Evolutionary conservation across 2,329 filamentous ascomycete genomes (phyloP).

Genomic region (Dothideomycetes sp.): DNA sequence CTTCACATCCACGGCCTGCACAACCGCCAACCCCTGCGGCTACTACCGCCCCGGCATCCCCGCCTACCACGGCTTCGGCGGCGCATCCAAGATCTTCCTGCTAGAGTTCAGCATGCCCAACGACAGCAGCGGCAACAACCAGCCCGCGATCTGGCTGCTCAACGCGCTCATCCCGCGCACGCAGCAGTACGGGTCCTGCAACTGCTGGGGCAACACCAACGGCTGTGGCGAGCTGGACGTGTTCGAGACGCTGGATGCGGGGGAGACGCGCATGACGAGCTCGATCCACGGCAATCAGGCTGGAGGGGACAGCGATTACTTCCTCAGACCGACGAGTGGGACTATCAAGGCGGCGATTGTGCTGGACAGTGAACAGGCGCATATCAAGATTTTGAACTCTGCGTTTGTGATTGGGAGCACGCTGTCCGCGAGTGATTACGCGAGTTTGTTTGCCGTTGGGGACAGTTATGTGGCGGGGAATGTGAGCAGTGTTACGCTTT

Average conservation of each 20-base stretch:
- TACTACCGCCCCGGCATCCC: constrained; percentile 6
- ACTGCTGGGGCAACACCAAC: constrained; percentile 8
- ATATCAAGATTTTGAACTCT: constrained; percentile 5
- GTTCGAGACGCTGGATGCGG: constrained; percentile 4
- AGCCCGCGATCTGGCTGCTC: constrained; percentile 7
- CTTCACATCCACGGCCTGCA: constrained; percentile 5
- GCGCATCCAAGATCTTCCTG: constrained; percentile 7
- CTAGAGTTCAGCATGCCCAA: constrained; percentile 9
- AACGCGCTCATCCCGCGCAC: constrained; percentile 8
- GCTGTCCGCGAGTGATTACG: neutral
- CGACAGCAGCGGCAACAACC: constrained; percentile 1
- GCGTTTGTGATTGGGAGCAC: constrained; percentile 1
- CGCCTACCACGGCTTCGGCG: constrained; percentile 8
- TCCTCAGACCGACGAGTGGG: constrained; percentile 1
- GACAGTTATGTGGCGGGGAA: too few relatives aligned
- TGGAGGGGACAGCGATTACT: constrained; percentile 6
- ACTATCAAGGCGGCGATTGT: constrained; percentile 8
- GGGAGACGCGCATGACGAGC: constrained; percentile 6
- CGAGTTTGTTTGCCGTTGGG: neutral
- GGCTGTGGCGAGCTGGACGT: constrained; percentile 8
- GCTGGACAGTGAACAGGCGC: constrained; percentile 1
- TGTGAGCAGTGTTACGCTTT: neutral
- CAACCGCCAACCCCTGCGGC: constrained; percentile 1
- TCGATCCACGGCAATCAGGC: constrained; percentile 7
- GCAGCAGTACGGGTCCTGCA: constrained; percentile 7